These are phyloP conservation scores for Hordeum pubiflorum DNA, from an alignment of 202 grass and related monocot genomes.

Conservation along the genomic window DNA sequence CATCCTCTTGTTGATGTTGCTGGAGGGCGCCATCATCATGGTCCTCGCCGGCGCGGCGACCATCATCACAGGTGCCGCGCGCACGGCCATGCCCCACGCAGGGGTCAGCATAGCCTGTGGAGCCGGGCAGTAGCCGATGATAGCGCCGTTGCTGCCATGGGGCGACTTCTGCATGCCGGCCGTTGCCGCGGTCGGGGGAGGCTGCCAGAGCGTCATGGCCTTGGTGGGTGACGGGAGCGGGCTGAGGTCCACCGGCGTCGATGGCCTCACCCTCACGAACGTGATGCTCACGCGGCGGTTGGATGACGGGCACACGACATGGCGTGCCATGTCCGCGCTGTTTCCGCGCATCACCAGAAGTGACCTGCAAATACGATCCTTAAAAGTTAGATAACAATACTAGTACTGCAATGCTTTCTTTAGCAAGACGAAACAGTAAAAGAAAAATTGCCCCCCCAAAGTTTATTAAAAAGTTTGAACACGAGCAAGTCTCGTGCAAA, in stretches of 20 bases:
- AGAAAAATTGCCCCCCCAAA: too few species aligned
- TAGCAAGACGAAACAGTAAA: neutral
- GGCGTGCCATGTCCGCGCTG: conserved; percentile 90
- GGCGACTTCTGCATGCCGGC: conserved; percentile 30
- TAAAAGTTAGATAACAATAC: neutral
- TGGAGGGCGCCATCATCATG: conserved; percentile 35
- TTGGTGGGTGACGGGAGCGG: conserved; percentile 60
- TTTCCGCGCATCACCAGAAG: conserved; percentile 97
- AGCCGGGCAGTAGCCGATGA: conserved; percentile 41
- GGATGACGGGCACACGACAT: conserved; percentile 79
- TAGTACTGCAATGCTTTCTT: neutral
- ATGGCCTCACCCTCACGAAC: conserved; percentile 64
- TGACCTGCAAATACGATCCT: conserved; percentile 43
- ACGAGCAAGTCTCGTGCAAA: too few species aligned
- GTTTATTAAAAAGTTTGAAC: too few species aligned
- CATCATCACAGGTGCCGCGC: conserved; percentile 54
- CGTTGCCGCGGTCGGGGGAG: conserved; percentile 1
- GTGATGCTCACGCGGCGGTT: conserved; percentile 84
- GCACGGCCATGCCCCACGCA: conserved; percentile 69
- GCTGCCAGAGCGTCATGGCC: conserved; percentile 73
- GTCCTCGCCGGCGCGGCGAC: conserved; percentile 54
- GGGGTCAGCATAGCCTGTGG: conserved; percentile 61
- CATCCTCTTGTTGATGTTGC: conserved; percentile 51
- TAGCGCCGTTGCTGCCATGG: conserved; percentile 17
- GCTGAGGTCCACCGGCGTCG: conserved; percentile 39